Conservation (phyloP, 495 filamentous ascomycete genomes). For the Hyaloscypha bicolor region DNA sequence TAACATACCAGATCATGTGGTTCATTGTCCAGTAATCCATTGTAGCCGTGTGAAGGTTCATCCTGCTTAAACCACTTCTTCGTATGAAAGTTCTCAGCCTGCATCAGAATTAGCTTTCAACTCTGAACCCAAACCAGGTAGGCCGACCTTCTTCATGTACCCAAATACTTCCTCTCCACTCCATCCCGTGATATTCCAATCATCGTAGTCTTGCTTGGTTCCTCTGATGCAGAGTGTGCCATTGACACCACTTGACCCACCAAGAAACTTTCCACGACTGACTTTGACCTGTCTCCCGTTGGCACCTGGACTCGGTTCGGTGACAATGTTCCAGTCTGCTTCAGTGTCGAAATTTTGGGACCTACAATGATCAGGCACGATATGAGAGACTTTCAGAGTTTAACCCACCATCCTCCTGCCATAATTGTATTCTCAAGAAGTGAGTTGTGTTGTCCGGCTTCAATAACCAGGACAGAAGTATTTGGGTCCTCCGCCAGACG, state of each 20-base stretch:
- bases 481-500: slow-evolving; percentile 49
- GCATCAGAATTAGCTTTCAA: not conserved
- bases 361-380: not conserved
- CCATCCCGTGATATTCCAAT: slow-evolving; percentile 59
- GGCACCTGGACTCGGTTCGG: slow-evolving; percentile 54
- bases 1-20: slow-evolving; percentile 43
- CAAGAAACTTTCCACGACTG: slow-evolving; percentile 61
- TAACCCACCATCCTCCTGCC: slow-evolving; percentile 42
- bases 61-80: slow-evolving; percentile 40
- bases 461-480: slow-evolving; percentile 51
- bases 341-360: slow-evolving; percentile 50
- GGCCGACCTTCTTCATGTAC: slow-evolving; percentile 50
- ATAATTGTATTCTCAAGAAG: slow-evolving; percentile 52
- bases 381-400: not conserved
- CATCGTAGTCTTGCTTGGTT: slow-evolving; percentile 61
- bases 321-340: slow-evolving; percentile 59
- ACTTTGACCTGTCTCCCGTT: slow-evolving; percentile 58
- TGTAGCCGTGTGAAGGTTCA: slow-evolving; percentile 43
- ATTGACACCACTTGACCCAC: slow-evolving; percentile 62
- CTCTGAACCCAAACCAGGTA: not conserved
- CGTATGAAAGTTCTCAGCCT: slow-evolving; percentile 51
- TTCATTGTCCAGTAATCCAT: slow-evolving; percentile 49
- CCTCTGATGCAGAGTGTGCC: slow-evolving; percentile 66
- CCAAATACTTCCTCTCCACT: slow-evolving; percentile 55
- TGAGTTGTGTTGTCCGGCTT: slow-evolving; percentile 53